Percentiles rank a stretch among this genome's conserved stretches.
Conservation (phyloP, 2,329 filamentous ascomycete genomes). For the Talaromyces amestolkiae region DNA sequence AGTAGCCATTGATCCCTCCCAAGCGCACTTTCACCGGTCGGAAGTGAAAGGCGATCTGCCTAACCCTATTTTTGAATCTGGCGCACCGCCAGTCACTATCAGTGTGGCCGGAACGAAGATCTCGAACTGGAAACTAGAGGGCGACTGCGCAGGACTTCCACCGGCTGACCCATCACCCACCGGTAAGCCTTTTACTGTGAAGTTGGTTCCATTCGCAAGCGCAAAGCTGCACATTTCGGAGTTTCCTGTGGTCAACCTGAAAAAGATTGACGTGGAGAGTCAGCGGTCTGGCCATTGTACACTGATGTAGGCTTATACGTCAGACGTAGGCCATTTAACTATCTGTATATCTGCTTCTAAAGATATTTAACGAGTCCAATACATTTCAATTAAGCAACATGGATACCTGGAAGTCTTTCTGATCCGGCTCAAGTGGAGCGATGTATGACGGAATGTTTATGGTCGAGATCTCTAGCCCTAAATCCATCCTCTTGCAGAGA, state of each 20-base stretch:
- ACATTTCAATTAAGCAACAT: not conserved
- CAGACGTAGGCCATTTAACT: not conserved
- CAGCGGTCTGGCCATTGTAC: slow-evolving; percentile 4
- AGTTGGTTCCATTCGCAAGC: slow-evolving; percentile 18
- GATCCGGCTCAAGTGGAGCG: not conserved
- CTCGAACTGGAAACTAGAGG: slow-evolving; percentile 17
- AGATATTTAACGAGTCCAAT: not conserved
- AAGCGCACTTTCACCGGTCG: slow-evolving; percentile 13
- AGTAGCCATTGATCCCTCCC: slow-evolving; percentile 20
- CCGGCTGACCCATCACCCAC: slow-evolving; percentile 13
- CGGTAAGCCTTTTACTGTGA: slow-evolving; percentile 16
- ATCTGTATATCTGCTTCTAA: not conserved
- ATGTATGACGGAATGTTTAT: not conserved
- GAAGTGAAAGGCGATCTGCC: slow-evolving; percentile 11
- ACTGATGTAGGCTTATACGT: slow-evolving; percentile 6
- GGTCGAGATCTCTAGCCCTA: not conserved
- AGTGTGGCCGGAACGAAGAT: slow-evolving; percentile 17
- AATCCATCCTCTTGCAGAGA: not conserved
- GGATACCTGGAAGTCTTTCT: no score
- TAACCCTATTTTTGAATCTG: slow-evolving; percentile 17
- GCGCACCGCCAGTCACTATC: slow-evolving; percentile 16
- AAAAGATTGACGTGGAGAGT: slow-evolving; percentile 8
- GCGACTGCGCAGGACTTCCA: slow-evolving; percentile 17
- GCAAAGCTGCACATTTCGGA: slow-evolving; percentile 19
- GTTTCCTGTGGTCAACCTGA: slow-evolving; percentile 15